phyloP scores from a whole-genome alignment of 1,284 basidiomycete genomes.

The Phellopilus nigrolimitatus region DNA sequence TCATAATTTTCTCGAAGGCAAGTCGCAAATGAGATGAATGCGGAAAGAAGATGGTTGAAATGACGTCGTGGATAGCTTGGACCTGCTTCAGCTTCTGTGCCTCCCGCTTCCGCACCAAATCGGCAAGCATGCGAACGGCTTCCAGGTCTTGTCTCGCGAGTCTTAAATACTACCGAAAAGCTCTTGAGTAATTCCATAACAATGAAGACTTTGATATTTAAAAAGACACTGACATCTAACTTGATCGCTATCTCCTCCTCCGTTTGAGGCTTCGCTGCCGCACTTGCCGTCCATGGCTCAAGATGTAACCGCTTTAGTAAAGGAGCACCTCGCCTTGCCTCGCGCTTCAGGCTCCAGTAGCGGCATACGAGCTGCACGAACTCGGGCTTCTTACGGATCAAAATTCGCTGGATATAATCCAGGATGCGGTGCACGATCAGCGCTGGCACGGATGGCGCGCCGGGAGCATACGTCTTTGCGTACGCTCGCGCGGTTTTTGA shows the following conservation, averaged over 20 bases:
- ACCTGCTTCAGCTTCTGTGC: conserved; percentile 75
- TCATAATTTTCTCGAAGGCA: conserved; percentile 66
- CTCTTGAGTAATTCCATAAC: conserved; percentile 15
- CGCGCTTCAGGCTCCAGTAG: conserved; percentile 97
- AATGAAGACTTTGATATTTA: neutral
- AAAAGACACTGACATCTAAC: conserved; percentile 56
- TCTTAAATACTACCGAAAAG: conserved; percentile 54
- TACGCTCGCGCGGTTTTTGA: conserved; percentile 77
- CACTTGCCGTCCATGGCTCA: conserved; percentile 93
- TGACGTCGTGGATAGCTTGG: conserved; percentile 63
- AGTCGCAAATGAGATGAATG: conserved; percentile 58
- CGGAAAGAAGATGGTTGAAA: conserved; percentile 65
- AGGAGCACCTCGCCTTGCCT: conserved; percentile 89
- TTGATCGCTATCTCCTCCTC: conserved; percentile 85
- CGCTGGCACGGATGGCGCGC: conserved; percentile 71
- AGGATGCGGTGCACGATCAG: conserved; percentile 74
- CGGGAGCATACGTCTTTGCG: conserved; percentile 74
- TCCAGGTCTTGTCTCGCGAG: conserved; percentile 78
- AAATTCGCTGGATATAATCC: conserved; percentile 72
- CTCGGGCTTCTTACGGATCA: conserved; percentile 71
- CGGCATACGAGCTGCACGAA: conserved; percentile 79
- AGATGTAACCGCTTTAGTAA: conserved; percentile 91
- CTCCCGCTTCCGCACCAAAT: conserved; percentile 79
- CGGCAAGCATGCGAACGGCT: conserved; percentile 65
- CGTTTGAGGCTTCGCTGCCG: conserved; percentile 52